Evolutionary conservation across 2,329 filamentous ascomycete genomes (phyloP).

Genomic region (Colletotrichum cuscutae): DNA sequence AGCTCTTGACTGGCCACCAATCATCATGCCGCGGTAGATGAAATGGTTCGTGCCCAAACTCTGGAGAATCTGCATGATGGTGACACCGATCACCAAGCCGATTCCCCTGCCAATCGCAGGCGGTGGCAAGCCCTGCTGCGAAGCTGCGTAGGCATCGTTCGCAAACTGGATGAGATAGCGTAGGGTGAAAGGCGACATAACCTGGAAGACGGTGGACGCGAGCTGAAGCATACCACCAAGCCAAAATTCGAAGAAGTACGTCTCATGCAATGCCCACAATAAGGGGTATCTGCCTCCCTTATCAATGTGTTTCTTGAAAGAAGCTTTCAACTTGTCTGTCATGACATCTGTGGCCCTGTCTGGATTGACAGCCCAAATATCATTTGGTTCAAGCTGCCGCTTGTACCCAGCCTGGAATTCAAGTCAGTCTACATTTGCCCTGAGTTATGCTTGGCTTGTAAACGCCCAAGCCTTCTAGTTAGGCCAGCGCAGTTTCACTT

Average conservation of each 20-base stretch:
- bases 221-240: slow-evolving; percentile 84
- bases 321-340: slow-evolving; percentile 71
- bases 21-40: slow-evolving; percentile 91
- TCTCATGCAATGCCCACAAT: slow-evolving; percentile 85
- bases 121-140: slow-evolving; percentile 56
- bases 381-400: slow-evolving; percentile 82
- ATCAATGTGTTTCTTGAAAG: slow-evolving; percentile 75
- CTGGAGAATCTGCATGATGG: slow-evolving; percentile 84
- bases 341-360: slow-evolving; percentile 77
- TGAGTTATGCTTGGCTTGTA: background rate
- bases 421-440: background rate
- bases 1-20: slow-evolving; percentile 84
- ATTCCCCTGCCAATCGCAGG: slow-evolving; percentile 81
- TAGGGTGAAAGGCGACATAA: slow-evolving; percentile 85
- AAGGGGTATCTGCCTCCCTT: slow-evolving; percentile 79
- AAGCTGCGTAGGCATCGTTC: slow-evolving; percentile 78
- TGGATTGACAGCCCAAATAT: slow-evolving; percentile 91
- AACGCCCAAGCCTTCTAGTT: background rate
- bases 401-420: slow-evolving; percentile 78
- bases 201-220: slow-evolving; percentile 77
- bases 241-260: slow-evolving; percentile 86
- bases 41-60: slow-evolving; percentile 89
- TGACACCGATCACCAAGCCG: slow-evolving; percentile 86
- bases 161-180: slow-evolving; percentile 90
- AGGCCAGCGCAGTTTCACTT: slow-evolving; percentile 44